Base-by-base conservation (phyloP, 2,329 filamentous ascomycete genomes). In the Trichoderma asperellum region DNA sequence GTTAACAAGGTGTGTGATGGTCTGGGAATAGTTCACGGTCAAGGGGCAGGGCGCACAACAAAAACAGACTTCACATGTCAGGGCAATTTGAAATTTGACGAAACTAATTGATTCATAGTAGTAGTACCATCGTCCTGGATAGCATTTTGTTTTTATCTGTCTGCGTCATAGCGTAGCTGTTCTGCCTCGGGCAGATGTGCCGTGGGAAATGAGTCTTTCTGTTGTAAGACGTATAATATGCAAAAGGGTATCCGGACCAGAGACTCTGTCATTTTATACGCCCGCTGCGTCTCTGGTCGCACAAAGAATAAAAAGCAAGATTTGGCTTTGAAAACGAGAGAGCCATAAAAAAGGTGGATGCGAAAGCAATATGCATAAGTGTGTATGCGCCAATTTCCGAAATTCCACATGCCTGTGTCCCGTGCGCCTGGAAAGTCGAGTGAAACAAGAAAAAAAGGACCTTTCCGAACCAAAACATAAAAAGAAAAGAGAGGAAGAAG, bases 161-260 rank as follows among this genome's bases (percentile, higher is more conserved):
- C 24, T 32, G 34, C 43, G 37, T 64, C 49, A 40, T 52, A 74
- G 68, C 72, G 70, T 32, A 68, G 60, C 40, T 49, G 68, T 52
- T 70, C 40, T 66, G 63, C 52, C 35, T 21, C 24, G 24, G 70
- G 53, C 74, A 75, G 70, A 52, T 74, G 63, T 68, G 70, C 61
- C 70, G 73, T 64, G 64, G 62, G 61, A 71, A 66, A 60, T 66
- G 62, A 69, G 62, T 70, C 70, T 73, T 75, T 59, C 16, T 49
- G 63, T 66, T 35, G 63, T 49, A 58, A 74, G 73, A 75, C 76
- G 75, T 75, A 76, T 72, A 43, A 73, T 73, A 71, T 75, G 73
- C 75, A 72, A 75, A 73, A 77, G 77, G 77, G 77, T 78, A 78
- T 78, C 77, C 75, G 72, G 73, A 74, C 72, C 63, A 70, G 68